Conservation (phyloP, 2,329 filamentous ascomycete species). For the Talaromyces sp. region DNA sequence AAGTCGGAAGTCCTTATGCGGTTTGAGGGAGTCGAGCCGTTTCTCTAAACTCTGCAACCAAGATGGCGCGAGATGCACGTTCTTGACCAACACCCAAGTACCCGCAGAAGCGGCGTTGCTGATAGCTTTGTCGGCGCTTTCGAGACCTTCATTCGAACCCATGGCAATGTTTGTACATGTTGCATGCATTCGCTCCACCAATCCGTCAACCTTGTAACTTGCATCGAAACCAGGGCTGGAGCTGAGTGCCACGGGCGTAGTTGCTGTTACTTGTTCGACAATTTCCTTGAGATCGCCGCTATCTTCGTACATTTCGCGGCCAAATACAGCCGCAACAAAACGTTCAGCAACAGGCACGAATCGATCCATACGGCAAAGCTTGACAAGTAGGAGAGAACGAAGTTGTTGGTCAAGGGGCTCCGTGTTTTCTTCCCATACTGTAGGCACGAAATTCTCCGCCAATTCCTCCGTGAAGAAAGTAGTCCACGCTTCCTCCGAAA, state of each 20-base stretch:
- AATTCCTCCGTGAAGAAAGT: conserved; percentile 80
- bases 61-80: conserved; percentile 90
- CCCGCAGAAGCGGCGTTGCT: conserved; percentile 86
- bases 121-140: conserved; percentile 93
- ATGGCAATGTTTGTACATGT: conserved; percentile 97
- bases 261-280: conserved; percentile 77
- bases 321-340: conserved; percentile 86
- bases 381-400: conserved; percentile 81
- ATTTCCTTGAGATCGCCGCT: conserved; percentile 83
- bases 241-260: conserved; percentile 82
- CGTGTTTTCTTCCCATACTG: conserved; percentile 65
- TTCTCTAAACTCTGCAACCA: conserved; percentile 98
- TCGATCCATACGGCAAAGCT: conserved; percentile 90
- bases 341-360: conserved; percentile 89
- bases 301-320: conserved; percentile 74
- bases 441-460: conserved; percentile 78
- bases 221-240: conserved; percentile 97
- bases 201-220: conserved; percentile 95
- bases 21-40: conserved; percentile 90
- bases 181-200: conserved; percentile 79
- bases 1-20: conserved; percentile 85
- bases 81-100: conserved; percentile 97
- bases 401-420: conserved; percentile 72
- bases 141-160: conserved; percentile 92
- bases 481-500: conserved; percentile 67